A percentile compares a stretch with the other conserved stretches of the same genome.
phyloP scores from a whole-genome alignment of 140 eudicot species.

The Ambrosia hybrid region DNA sequence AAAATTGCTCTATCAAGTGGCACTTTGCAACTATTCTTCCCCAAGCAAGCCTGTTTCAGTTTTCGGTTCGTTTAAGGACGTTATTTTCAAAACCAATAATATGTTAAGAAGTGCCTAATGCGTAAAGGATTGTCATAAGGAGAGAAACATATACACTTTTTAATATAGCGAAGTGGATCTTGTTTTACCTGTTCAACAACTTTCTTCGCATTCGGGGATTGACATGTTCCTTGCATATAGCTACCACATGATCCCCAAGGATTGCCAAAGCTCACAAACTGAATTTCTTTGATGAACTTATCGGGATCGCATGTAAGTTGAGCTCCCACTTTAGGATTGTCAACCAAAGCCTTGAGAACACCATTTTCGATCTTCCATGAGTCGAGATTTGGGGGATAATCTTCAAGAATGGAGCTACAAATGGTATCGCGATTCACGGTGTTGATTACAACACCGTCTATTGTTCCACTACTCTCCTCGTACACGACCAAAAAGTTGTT shows the following conservation, averaged over 20 bases:
- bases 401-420: conserved; percentile 59
- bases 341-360: conserved; percentile 22
- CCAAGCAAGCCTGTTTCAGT: conserved; percentile 54
- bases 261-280: conserved; percentile 72
- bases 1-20: conserved; percentile 43
- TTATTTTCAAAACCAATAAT: not conserved
- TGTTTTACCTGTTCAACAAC: conserved; percentile 59
- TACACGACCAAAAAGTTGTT: conserved; percentile 69
- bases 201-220: conserved; percentile 39
- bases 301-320: conserved; percentile 56
- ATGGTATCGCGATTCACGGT: conserved; percentile 64
- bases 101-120: not conserved
- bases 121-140: not conserved
- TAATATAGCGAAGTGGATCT: not conserved
- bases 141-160: no score
- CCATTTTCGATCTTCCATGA: conserved; percentile 46
- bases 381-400: conserved; percentile 49
- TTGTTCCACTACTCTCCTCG: conserved; percentile 83
- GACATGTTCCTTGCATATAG: conserved; percentile 58
- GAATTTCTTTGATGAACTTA: conserved; percentile 48
- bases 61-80: not conserved
- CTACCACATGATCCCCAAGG: conserved; percentile 78
- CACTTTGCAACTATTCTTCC: conserved; percentile 44
- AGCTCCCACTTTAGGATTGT: conserved; percentile 33
- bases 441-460: conserved; percentile 42